Evolutionary conservation across 805 yeast genomes (phyloP).

Genomic region (Saccharomycopsis sp.): DNA sequence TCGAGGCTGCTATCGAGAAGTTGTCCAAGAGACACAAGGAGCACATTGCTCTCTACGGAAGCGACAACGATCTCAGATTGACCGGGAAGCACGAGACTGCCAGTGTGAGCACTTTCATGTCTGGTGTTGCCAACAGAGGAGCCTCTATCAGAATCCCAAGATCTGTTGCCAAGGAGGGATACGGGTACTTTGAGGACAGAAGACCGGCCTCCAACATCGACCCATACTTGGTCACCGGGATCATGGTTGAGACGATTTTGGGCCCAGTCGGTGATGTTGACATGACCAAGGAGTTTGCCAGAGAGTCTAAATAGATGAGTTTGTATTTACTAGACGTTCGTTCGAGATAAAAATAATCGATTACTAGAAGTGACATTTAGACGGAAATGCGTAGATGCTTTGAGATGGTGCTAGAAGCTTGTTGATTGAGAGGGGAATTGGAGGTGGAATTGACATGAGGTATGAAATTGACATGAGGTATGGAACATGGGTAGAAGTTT

Average conservation of each 20-base stretch:
- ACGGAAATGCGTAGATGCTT: too few species aligned
- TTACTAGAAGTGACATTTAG: too few species aligned
- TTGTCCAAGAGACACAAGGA: constrained; percentile 94
- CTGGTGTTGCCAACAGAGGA: constrained; percentile 99
- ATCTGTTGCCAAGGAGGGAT: constrained; percentile 96
- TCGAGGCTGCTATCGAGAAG: constrained; percentile 88
- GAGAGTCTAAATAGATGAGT: constrained; percentile 51
- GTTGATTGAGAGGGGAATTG: too few species aligned
- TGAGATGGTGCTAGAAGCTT: too few species aligned
- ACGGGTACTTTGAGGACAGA: constrained; percentile 98
- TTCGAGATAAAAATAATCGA: too few species aligned
- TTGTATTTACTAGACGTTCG: too few species aligned
- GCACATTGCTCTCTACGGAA: constrained; percentile 92
- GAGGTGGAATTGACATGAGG: too few species aligned
- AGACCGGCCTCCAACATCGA: constrained; percentile 99
- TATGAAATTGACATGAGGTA: too few species aligned
- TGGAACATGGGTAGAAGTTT: too few species aligned
- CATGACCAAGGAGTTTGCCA: constrained; percentile 82
- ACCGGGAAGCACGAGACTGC: constrained; percentile 99
- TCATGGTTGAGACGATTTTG: constrained; percentile 93
- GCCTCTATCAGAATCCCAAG: constrained; percentile 98
- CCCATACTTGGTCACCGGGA: constrained; percentile 98
- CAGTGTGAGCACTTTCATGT: constrained; percentile 78
- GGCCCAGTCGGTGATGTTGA: constrained; percentile 94
- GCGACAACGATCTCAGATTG: constrained; percentile 91